Evolutionary conservation across 2,329 filamentous ascomycete genomes (phyloP), one percentile per base, ranked within the genome.

Genomic region (Aspergillus piperis): DNA sequence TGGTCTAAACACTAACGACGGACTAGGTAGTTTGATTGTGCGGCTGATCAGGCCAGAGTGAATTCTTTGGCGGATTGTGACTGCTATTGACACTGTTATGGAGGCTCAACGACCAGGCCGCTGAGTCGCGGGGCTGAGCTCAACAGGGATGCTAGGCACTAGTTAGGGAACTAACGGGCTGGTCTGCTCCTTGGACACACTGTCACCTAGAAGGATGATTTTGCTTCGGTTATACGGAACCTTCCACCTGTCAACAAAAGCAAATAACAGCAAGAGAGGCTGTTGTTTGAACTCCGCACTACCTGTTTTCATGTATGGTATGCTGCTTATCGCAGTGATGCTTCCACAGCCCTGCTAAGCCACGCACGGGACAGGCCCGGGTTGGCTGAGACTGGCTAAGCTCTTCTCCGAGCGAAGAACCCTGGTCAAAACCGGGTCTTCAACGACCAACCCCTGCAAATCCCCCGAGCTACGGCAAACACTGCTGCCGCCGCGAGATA

Each of bases 401-500:
- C 8, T 19, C 47, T 50, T 50, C 23, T 50, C 47, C 25, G 25
- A 50, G 47, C 11, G 25, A 50, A 15, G 4, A 41, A 13, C 30
- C 17, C 39, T 21, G 15, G 32, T 55, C 39, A 55, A 5, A 55
- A 55, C 10, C 39, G n/a, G 41, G 39, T 32, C 41, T 32, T 44
- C 23, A 27, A 55, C 25, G 27, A 21, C 53, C 53, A 55, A 21
- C 53, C 53, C 15, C 53, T 19, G 42, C 53, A 47, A 19, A 55
- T 21, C 10, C 41, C 53, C 32, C 53, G 53, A 32, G 53, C 53
- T 11, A 55, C 27, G 23, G 30, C 53, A 21, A 47, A 55, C 17
- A 41, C 53, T 3, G 23, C 53, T 5, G 53, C 53, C 5, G 53
- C 53, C 17, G 27, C 25, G 36, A 55, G 53, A 44, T 44, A 55